phyloP scores from a whole-genome alignment of 495 filamentous ascomycete genomes.

The Talaromyces adpressus region DNA sequence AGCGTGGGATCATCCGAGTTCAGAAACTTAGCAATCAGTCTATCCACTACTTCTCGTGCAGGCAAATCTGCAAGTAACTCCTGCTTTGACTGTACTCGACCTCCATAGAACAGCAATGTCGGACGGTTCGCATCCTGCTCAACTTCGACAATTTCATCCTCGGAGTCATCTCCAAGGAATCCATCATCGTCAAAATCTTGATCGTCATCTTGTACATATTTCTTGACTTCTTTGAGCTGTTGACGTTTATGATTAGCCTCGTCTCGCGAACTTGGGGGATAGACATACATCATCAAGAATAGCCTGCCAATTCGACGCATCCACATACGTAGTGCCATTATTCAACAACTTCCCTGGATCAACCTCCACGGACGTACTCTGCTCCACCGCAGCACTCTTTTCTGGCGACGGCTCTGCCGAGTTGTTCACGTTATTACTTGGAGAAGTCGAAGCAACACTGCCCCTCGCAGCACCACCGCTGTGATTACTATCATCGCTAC shows the following conservation, averaged over 20 bases:
- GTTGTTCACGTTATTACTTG: background rate
- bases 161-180: slow-evolving; percentile 14
- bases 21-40: slow-evolving; percentile 39
- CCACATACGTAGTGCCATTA: slow-evolving; percentile 49
- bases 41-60: slow-evolving; percentile 30
- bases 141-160: slow-evolving; percentile 19
- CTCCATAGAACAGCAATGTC: slow-evolving; percentile 33
- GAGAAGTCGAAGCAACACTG: background rate
- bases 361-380: slow-evolving; percentile 13
- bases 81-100: slow-evolving; percentile 21
- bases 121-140: slow-evolving; percentile 22
- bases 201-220: slow-evolving; percentile 17
- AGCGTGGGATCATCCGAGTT: slow-evolving; percentile 35
- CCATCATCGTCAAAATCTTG: slow-evolving; percentile 9
- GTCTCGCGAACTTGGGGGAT: slow-evolving; percentile 6
- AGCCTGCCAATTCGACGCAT: slow-evolving; percentile 42
- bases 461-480: background rate
- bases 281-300: slow-evolving; percentile 42
- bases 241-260: slow-evolving; percentile 10
- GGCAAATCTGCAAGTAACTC: slow-evolving; percentile 38
- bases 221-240: slow-evolving; percentile 32
- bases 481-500: background rate
- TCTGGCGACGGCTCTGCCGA: slow-evolving; percentile 45
- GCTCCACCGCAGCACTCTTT: slow-evolving; percentile 31
- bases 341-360: slow-evolving; percentile 66